Percentiles rank a stretch among this genome's conserved stretches.
Evolutionary conservation across 2,329 filamentous ascomycete species (phyloP).

Genomic region (Fusarium transvaalense): DNA sequence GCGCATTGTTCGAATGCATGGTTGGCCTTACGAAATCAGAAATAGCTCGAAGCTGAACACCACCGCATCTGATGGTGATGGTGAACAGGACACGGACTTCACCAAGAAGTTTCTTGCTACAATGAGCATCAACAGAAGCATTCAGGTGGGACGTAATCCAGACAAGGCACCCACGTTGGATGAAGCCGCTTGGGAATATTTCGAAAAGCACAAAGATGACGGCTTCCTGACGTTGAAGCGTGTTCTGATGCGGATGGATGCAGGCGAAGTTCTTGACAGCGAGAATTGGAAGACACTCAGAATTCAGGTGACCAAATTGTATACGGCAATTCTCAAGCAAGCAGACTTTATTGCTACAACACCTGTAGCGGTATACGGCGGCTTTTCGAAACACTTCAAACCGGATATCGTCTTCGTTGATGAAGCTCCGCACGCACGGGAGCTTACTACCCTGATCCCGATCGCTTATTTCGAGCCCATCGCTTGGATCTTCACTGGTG

Average conservation of each 20-base stretch:
- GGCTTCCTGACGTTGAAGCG: slow-evolving; percentile 53
- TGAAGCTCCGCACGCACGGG: slow-evolving; percentile 66
- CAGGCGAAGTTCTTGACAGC: slow-evolving; percentile 43
- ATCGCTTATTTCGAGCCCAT: slow-evolving; percentile 58
- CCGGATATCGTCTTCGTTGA: slow-evolving; percentile 90
- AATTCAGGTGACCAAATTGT: slow-evolving; percentile 53
- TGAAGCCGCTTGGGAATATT: slow-evolving; percentile 59
- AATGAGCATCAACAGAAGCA: slow-evolving; percentile 40
- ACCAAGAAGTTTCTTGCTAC: slow-evolving; percentile 53
- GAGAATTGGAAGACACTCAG: slow-evolving; percentile 51
- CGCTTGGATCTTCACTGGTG: slow-evolving; percentile 61
- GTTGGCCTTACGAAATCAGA: slow-evolving; percentile 56
- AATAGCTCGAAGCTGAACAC: slow-evolving; percentile 50
- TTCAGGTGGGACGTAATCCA: slow-evolving; percentile 21
- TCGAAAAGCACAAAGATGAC: slow-evolving; percentile 49
- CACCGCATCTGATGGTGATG: not conserved
- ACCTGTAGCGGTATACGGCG: slow-evolving; percentile 57
- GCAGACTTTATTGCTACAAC: slow-evolving; percentile 62
- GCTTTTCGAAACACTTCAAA: slow-evolving; percentile 69
- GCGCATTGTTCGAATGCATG: slow-evolving; percentile 56
- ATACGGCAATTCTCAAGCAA: slow-evolving; percentile 54
- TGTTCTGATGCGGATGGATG: slow-evolving; percentile 53
- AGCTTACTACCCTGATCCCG: slow-evolving; percentile 60
- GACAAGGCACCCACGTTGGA: slow-evolving; percentile 57
- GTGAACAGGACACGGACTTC: slow-evolving; percentile 49